These are phyloP conservation scores for Spizellomyces punctatus DNA, from an alignment of 192 early-diverging fungal species.

Conservation along the genomic window DNA sequence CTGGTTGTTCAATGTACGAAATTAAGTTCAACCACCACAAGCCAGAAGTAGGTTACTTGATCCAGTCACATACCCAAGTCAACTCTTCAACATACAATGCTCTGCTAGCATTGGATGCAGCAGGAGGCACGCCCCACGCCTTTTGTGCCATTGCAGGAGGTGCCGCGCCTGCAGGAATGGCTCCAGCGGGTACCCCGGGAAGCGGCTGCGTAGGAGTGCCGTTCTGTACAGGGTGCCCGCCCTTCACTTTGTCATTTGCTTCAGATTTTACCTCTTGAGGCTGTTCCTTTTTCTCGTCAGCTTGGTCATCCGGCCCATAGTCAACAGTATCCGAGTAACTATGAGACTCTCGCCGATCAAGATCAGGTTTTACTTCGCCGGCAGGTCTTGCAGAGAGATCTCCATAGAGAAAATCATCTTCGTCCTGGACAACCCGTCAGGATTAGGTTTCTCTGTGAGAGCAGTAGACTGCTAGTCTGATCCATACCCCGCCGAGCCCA, in stretches of 20 bases:
- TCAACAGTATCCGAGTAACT: conserved; percentile 18
- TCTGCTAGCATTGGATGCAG: background rate
- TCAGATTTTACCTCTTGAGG: background rate
- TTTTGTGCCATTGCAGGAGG: too few species aligned
- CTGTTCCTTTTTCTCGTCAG: background rate
- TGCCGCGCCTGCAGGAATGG: too few species aligned
- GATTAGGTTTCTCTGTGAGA: background rate
- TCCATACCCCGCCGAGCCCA: conserved; percentile 6
- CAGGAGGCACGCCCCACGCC: too few species aligned
- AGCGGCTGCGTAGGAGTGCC: too few species aligned
- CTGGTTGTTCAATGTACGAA: conserved; percentile 3
- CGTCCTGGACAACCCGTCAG: background rate
- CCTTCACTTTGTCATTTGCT: too few species aligned
- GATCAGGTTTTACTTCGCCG: background rate
- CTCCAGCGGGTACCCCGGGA: too few species aligned
- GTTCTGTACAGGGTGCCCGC: too few species aligned
- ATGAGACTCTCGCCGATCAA: conserved; percentile 9
- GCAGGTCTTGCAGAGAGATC: conserved; percentile 2
- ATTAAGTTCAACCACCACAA: background rate
- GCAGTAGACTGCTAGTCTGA: background rate
- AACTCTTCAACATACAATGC: conserved; percentile 32
- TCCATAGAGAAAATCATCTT: conserved; percentile 26
- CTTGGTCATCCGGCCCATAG: conserved; percentile 23
- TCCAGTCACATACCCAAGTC: conserved; percentile 33
- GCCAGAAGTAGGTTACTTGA: background rate